Conservation (phyloP, 2,329 filamentous ascomycete species). For the Penicillium sp. region DNA sequence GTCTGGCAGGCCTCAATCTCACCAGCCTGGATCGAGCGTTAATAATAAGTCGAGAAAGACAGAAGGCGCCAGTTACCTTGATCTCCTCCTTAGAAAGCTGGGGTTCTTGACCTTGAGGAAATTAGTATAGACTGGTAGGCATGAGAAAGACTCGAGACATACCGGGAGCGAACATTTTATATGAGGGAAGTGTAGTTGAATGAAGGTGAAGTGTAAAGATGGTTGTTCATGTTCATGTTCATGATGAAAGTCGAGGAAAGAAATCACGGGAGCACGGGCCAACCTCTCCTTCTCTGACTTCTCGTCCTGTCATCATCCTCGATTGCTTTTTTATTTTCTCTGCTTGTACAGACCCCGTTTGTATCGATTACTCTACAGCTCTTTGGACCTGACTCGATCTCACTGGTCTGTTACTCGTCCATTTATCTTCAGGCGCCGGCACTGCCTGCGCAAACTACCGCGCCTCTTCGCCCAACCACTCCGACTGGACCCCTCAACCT, state of each 20-base stretch:
- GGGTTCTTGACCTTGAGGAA: conserved; percentile 33
- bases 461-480: conserved; percentile 8
- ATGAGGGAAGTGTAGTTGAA: neutral
- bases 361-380: neutral
- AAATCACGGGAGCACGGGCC: conserved; percentile 28
- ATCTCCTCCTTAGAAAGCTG: conserved; percentile 46
- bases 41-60: neutral
- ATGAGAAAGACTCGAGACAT: neutral
- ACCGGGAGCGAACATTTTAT: conserved; percentile 35
- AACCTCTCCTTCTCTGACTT: conserved; percentile 20
- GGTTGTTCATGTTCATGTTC: conserved; percentile 1
- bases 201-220: conserved; percentile 7
- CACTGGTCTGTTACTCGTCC: neutral
- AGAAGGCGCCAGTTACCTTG: conserved; percentile 28
- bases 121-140: neutral
- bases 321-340: neutral
- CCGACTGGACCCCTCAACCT: conserved; percentile 1
- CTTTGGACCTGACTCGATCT: neutral
- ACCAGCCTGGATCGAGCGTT: conserved; percentile 34
- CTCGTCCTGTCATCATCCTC: conserved; percentile 4
- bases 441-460: conserved; percentile 7
- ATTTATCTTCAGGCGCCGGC: neutral
- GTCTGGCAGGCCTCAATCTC: conserved; percentile 52
- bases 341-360: neutral
- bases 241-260: conserved; percentile 11